phyloP scores from a whole-genome alignment of 2,329 filamentous ascomycete species.

The Immersiporthe knoxdaviesiana region DNA sequence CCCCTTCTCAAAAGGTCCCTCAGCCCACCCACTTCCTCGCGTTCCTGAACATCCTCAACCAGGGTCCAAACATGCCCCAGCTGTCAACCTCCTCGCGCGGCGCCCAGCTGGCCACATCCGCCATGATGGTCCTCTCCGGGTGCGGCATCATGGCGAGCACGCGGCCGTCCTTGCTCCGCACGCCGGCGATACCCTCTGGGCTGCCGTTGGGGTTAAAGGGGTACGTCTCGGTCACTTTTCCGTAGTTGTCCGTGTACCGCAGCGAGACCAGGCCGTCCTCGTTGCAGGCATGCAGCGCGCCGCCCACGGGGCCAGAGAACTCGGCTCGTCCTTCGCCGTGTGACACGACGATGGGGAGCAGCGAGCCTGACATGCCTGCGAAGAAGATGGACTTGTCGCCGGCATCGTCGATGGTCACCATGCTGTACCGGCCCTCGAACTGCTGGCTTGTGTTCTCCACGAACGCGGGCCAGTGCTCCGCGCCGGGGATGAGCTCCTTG shows the following conservation, averaged over 20 bases:
- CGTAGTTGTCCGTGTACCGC: slow-evolving; percentile 83
- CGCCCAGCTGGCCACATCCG: slow-evolving; percentile 76
- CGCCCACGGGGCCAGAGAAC: slow-evolving; percentile 56
- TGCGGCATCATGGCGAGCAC: slow-evolving; percentile 93
- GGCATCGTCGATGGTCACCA: slow-evolving; percentile 75
- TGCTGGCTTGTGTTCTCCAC: slow-evolving; percentile 83
- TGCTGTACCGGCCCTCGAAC: slow-evolving; percentile 85
- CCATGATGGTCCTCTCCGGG: slow-evolving; percentile 85
- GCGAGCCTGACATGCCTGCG: slow-evolving; percentile 81
- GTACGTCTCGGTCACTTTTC: slow-evolving; percentile 76
- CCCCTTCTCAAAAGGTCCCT: not conserved
- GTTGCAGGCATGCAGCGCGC: slow-evolving; percentile 58
- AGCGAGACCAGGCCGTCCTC: slow-evolving; percentile 73
- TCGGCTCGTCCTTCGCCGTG: slow-evolving; percentile 88
- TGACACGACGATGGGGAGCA: slow-evolving; percentile 82
- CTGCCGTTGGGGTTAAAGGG: slow-evolving; percentile 89
- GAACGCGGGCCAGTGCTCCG: slow-evolving; percentile 82
- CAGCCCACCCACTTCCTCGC: slow-evolving; percentile 84
- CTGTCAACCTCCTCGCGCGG: slow-evolving; percentile 60
- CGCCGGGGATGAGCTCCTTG: slow-evolving; percentile 84
- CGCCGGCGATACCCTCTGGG: slow-evolving; percentile 78
- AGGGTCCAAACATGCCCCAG: slow-evolving; percentile 84
- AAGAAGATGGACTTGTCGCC: slow-evolving; percentile 76
- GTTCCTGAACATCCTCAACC: slow-evolving; percentile 84
- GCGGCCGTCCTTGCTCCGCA: slow-evolving; percentile 75